Conservation (phyloP, 1,284 basidiomycete genomes). For the Apiotrichum brassicae region DNA sequence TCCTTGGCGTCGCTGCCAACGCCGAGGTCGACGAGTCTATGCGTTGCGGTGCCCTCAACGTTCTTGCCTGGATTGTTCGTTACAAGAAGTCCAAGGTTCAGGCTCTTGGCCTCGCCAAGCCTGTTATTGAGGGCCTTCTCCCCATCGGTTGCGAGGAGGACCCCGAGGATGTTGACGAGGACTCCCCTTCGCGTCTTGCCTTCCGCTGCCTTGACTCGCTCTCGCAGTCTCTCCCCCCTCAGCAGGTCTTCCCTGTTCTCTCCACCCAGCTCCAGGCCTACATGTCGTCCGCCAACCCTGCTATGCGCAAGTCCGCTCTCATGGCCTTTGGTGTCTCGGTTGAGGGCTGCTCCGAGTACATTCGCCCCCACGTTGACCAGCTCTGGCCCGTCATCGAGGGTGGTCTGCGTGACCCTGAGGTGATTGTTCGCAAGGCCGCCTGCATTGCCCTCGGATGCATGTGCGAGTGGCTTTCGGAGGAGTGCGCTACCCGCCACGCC, state of each 20-base stretch:
- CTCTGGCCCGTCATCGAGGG: constrained; percentile 94
- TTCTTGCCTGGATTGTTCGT: constrained; percentile 91
- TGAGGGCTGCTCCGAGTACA: constrained; percentile 97
- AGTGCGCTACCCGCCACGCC: constrained; percentile 77
- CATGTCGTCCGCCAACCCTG: constrained; percentile 70
- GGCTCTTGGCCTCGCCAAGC: constrained; percentile 72
- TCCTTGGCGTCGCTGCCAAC: constrained; percentile 79
- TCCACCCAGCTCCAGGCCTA: constrained; percentile 74
- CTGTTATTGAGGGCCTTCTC: constrained; percentile 86
- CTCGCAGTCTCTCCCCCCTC: constrained; percentile 86
- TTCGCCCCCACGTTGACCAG: constrained; percentile 84
- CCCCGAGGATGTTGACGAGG: constrained; percentile 70
- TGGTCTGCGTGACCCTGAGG: constrained; percentile 77
- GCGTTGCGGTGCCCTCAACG: constrained; percentile 86
- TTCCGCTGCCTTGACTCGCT: constrained; percentile 93
- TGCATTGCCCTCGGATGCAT: constrained; percentile 93
- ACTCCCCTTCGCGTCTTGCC: constrained; percentile 85
- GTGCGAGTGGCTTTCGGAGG: constrained; percentile 96
- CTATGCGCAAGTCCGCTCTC: constrained; percentile 83
- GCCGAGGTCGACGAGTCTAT: constrained; percentile 70
- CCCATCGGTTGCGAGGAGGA: constrained; percentile 88
- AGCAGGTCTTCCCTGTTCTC: constrained; percentile 93
- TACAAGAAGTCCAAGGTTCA: constrained; percentile 98
- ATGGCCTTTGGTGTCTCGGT: constrained; percentile 94
- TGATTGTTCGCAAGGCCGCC: constrained; percentile 85